Percentiles rank a stretch among this genome's conserved stretches.
Evolutionary conservation across 257 asterid species (phyloP).

Genomic region (Solanum gracilifrons): DNA sequence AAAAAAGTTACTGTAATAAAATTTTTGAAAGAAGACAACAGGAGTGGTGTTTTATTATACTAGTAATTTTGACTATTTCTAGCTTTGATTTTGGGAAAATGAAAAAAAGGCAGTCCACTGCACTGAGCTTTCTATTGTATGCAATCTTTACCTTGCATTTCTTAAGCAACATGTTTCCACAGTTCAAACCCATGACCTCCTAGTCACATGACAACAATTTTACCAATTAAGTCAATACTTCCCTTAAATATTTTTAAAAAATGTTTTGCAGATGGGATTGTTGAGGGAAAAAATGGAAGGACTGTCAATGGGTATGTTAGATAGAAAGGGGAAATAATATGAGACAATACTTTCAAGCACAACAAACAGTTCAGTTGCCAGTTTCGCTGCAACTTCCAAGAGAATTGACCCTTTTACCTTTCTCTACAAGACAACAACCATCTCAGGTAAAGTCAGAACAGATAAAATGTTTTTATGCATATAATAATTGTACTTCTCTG

Average conservation of each 20-base stretch:
- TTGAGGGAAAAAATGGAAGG: constrained; percentile 40
- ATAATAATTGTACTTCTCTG: constrained; percentile 5
- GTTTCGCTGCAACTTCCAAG: constrained; percentile 61
- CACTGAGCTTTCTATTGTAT: background rate
- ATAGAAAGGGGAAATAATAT: constrained; percentile 40
- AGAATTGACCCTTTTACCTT: constrained; percentile 24
- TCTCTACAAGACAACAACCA: constrained; percentile 14
- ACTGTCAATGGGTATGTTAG: constrained; percentile 30
- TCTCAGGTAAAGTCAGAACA: constrained; percentile 21
- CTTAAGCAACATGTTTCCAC: background rate
- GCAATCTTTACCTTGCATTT: too few relatives aligned
- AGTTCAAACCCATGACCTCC: background rate
- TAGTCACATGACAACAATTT: background rate
- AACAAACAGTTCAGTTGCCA: constrained; percentile 36
- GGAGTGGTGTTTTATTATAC: background rate
- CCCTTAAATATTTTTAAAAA: background rate
- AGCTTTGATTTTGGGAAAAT: background rate
- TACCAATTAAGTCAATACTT: too few relatives aligned
- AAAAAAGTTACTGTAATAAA: background rate
- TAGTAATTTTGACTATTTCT: too few relatives aligned
- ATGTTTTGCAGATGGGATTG: constrained; percentile 24
- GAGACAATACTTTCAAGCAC: constrained; percentile 30
- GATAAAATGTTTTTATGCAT: background rate
- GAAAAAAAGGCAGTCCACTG: background rate
- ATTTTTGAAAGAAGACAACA: background rate